Percentiles rank a stretch among this genome's conserved stretches.
Evolutionary conservation across 257 asterid genomes (phyloP).

Genomic region (Ehretia macrophylla): DNA sequence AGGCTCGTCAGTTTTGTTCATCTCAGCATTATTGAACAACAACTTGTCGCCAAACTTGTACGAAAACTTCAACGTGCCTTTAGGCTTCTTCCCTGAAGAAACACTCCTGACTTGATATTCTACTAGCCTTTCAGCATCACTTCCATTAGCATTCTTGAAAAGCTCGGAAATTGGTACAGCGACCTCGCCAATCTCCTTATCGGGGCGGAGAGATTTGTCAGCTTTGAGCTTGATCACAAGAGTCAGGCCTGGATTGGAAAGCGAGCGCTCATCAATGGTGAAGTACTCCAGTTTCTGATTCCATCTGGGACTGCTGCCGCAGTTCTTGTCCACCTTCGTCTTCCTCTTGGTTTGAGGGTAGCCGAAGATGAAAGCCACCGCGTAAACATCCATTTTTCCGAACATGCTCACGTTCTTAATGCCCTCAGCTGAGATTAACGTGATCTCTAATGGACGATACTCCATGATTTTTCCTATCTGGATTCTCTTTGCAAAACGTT

Average conservation of each 20-base stretch:
- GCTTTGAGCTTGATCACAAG: conserved; percentile 51
- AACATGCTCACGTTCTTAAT: conserved; percentile 30
- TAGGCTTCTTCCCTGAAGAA: conserved; percentile 53
- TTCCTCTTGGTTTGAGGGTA: conserved; percentile 17
- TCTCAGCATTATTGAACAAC: neutral
- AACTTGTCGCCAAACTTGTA: conserved; percentile 50
- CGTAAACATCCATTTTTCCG: conserved; percentile 29
- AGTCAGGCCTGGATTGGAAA: conserved; percentile 44
- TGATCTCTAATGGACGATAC: conserved; percentile 25
- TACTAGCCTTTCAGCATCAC: conserved; percentile 19
- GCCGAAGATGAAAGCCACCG: conserved; percentile 15
- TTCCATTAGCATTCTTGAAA: conserved; percentile 6
- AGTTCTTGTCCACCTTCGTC: conserved; percentile 26
- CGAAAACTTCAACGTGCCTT: conserved; percentile 61
- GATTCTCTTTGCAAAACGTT: too few species aligned
- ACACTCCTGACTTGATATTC: conserved; percentile 58
- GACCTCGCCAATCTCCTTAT: conserved; percentile 57
- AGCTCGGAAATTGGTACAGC: conserved; percentile 55
- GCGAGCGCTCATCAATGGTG: conserved; percentile 51
- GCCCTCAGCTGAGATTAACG: conserved; percentile 31
- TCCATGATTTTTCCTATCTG: conserved; percentile 12
- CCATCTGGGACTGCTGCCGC: conserved; percentile 37
- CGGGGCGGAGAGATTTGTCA: conserved; percentile 32
- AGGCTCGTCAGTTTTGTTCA: conserved; percentile 26
- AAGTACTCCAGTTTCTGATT: conserved; percentile 26